Conservation (phyloP, 306 rosid species). For the Spatholobus suberectus region DNA sequence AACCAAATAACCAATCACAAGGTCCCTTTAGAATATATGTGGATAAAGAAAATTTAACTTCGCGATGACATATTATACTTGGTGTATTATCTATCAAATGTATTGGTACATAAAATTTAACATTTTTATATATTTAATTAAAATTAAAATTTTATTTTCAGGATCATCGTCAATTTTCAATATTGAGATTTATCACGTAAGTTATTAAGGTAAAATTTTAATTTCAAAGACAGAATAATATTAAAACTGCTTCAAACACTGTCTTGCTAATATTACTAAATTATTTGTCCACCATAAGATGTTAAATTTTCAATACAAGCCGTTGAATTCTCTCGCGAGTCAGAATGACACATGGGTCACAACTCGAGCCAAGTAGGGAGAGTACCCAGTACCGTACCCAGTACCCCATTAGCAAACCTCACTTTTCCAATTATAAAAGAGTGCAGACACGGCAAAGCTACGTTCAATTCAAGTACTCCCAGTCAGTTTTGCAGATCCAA, state of each 20-base stretch:
- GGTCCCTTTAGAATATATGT: not conserved
- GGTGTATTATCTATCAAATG: not conserved
- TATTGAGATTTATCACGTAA: no score
- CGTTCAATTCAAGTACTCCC: not conserved
- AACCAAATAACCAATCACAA: no score
- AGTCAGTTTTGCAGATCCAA: conserved; percentile 45
- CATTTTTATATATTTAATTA: no score
- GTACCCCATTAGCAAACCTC: not conserved
- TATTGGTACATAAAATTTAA: not conserved
- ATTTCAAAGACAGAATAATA: no score
- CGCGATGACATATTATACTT: not conserved
- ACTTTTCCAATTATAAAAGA: not conserved
- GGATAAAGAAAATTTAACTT: not conserved
- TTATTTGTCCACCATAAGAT: no score
- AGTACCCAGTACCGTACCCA: not conserved
- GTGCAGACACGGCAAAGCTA: conserved; percentile 28
- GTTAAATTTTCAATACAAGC: no score
- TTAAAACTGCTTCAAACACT: no score
- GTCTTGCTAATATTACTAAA: no score
- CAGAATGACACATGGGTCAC: not conserved
- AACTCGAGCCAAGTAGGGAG: not conserved
- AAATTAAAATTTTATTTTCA: no score
- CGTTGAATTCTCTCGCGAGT: not conserved
- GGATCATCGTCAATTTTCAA: no score
- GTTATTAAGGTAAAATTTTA: no score